Conservation (phyloP, 345 rosid genomes). For the Physaria fendleri region DNA sequence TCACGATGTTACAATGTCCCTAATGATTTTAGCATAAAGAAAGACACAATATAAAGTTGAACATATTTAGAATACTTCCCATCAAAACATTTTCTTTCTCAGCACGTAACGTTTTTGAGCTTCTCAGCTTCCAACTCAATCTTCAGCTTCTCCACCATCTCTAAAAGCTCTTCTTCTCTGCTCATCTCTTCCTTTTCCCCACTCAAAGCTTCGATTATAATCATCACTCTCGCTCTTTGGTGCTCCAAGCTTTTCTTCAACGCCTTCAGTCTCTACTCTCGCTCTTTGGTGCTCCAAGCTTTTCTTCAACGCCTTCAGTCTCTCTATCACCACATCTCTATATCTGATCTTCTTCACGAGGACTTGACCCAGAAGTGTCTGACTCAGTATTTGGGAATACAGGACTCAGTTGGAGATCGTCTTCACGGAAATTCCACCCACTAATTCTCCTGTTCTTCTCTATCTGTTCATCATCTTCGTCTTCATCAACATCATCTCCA, state of each 20-base stretch:
- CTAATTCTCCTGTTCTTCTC: slow-evolving; percentile 72
- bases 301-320: slow-evolving; percentile 38
- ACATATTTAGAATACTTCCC: neutral
- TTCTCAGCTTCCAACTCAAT: slow-evolving; percentile 39
- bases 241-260: slow-evolving; percentile 64
- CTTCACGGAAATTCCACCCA: slow-evolving; percentile 85
- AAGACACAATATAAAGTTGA: neutral
- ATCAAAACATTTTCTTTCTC: slow-evolving; percentile 21
- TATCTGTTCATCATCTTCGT: slow-evolving; percentile 18
- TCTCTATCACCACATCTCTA: slow-evolving; percentile 35
- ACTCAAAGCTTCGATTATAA: slow-evolving; percentile 46
- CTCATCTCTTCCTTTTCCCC: slow-evolving; percentile 43
- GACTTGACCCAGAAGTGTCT: slow-evolving; percentile 17
- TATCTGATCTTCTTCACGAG: slow-evolving; percentile 12
- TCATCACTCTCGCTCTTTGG: slow-evolving; percentile 44
- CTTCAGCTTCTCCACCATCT: slow-evolving; percentile 40
- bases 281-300: slow-evolving; percentile 71
- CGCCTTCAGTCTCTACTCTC: no score
- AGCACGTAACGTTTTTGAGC: slow-evolving; percentile 20
- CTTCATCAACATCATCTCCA: slow-evolving; percentile 24
- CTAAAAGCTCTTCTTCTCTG: slow-evolving; percentile 47
- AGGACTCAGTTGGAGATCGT: slow-evolving; percentile 64
- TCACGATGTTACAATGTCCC: no score
- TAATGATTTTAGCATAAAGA: neutral
- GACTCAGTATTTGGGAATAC: slow-evolving; percentile 49